phyloP scores from a whole-genome alignment of 768 basidiomycete genomes.

The Lentinula raphanica region DNA sequence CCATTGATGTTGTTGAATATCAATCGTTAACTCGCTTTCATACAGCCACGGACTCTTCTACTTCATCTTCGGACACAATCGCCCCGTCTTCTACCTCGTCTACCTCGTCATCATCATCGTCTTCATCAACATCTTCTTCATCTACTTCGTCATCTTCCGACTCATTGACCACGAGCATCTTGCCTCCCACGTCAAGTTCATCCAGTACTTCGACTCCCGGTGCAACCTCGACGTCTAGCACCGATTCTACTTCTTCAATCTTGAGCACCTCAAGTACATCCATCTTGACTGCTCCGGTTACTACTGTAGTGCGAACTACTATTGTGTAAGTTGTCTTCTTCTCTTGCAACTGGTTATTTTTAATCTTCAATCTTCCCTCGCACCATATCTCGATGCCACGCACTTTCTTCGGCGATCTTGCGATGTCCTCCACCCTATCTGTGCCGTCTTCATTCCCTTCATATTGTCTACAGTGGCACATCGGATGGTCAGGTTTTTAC shows the following conservation, averaged over 20 bases:
- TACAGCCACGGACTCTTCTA: neutral
- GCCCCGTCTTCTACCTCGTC: neutral
- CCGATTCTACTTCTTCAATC: neutral
- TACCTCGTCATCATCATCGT: neutral
- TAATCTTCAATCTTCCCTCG: neutral
- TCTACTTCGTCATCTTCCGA: neutral
- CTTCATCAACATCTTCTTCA: neutral
- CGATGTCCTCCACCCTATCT: neutral
- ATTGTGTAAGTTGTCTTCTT: neutral
- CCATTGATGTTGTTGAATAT: neutral
- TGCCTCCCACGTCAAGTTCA: neutral
- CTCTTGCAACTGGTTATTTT: neutral
- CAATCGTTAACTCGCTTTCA: neutral
- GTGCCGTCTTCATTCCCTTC: neutral
- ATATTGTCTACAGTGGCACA: neutral
- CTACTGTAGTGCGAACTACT: neutral
- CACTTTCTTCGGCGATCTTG: neutral
- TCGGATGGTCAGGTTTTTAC: neutral
- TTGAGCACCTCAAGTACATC: neutral
- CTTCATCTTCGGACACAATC: neutral
- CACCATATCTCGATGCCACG: neutral
- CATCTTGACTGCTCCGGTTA: neutral
- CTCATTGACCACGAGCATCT: neutral
- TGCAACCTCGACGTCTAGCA: neutral
- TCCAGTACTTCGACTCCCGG: neutral